Evolutionary conservation across 257 asterid species (phyloP), one percentile per base, ranked within the genome.

Genomic region (Jaltomata sinuosa): DNA sequence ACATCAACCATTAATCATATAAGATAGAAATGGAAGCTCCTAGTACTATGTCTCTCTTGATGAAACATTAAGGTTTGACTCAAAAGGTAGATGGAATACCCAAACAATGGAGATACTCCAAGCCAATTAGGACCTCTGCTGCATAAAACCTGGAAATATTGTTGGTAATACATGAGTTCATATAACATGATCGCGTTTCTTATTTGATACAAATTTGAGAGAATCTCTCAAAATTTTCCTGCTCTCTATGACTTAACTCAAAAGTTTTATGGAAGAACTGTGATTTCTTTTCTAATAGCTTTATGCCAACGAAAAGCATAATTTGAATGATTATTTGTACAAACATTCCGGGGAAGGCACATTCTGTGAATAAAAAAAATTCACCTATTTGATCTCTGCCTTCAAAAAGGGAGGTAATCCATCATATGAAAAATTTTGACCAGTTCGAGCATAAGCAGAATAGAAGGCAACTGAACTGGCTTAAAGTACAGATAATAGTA

Each of bases 21-120:
- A 64, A 3, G 21, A 11, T 11, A 25, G 1, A 61, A 25, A 61
- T 61, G 68, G 68, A 61, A 11, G 8, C 68, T 25, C 68, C 6
- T 4, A 36, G 6, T 6, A 36, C 40, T 36, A 36, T 36, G 6
- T 36, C 6, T 36, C 3, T 4, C 40, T 1, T 36, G 40, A 36
- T 36, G 6, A 1, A 36, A 36, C 3, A 36, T 6, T n/a, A 65
- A 65, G 47, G 47, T 18, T 65, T 7, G 76, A 32, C 47, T 32
- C 76, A 16, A 65, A 65, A 65, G 76, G 42, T 65, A 65, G 76
- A n/a, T 45, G 59, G 12, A 74, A 40, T 92, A 96, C 99, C 99
- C 91, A 96, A 90, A 89, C 98, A 96, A 82, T 96, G 99, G 89
- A 96, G 98, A 90, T 96, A 96, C 86, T 94, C 98, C 94, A 96